Base-by-base conservation (phyloP, 176 grass and related monocot genomes). In the Cenchrus fungigraminus region DNA sequence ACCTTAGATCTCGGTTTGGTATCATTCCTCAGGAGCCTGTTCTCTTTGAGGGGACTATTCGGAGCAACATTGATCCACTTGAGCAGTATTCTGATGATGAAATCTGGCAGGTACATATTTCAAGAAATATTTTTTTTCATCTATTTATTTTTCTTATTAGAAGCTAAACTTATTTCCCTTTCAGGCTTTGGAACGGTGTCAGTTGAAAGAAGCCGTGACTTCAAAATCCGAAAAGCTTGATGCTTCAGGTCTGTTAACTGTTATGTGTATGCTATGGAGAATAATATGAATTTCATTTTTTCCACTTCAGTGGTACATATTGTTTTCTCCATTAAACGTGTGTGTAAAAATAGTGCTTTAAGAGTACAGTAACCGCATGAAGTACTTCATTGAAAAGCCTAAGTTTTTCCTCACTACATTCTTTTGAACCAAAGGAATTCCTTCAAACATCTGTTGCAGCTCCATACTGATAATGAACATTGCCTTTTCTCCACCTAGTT, bases 21-120 rank as follows among this genome's bases (percentile, higher is more conserved):
- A 99, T 99, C 40, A 99, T 99, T 45, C 97, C 97, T 78, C 97
- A 99, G 42, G 93, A 99, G 67, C 97, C 97, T 5, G 97, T 99
- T 51, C 94, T 99, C 42, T 99, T 99, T 12, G 93, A 99, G 90
- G 97, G 97, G 42, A 99, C 93, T 1, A 87, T 99, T 72, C 68
- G 97, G 44, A 96, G 79, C 83, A 99, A 99, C 45, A 99, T 99
- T 11, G 97, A 99, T 55, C 97, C 97, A 0, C 93, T 96, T 84
- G 84, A 92, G 67, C 84, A 94, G 65, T 96, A 99, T 78, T 94
- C 97, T 58, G 97, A 99, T 68, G 90, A 96, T 65, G 91, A 99
- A 85, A 99, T 99, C 70, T 99, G 97, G 97, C 88, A 99, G 97
- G 97, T 99, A 94, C 50, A 42, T 71, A 94, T 63, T 68, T 69